A percentile compares a stretch with the other conserved stretches of the same genome.
Evolutionary conservation across 2,329 filamentous ascomycete species (phyloP).

Genomic region (Ascochyta lentis): DNA sequence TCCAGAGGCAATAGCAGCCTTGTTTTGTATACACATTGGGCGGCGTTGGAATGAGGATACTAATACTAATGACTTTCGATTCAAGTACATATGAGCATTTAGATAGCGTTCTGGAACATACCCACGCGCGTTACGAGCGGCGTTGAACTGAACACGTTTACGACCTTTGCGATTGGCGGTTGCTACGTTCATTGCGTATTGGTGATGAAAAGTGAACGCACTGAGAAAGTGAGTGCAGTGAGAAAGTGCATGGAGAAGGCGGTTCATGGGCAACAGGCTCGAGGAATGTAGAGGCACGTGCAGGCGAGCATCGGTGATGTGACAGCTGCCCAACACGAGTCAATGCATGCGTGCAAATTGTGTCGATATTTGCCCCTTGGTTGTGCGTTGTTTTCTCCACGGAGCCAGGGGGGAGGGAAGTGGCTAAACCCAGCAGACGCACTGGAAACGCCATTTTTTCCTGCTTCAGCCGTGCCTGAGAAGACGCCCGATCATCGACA

Average conservation of each 20-base stretch:
- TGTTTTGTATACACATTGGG: neutral
- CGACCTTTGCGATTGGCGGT: neutral
- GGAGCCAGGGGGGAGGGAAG: neutral
- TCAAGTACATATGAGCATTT: neutral
- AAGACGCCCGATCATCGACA: conserved; percentile 3
- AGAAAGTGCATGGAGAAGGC: neutral
- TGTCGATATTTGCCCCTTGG: conserved; percentile 7
- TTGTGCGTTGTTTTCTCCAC: conserved; percentile 4
- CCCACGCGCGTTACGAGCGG: neutral
- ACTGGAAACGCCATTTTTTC: neutral
- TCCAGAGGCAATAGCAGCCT: conserved; percentile 21
- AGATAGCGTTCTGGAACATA: conserved; percentile 7
- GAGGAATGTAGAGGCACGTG: conserved; percentile 8
- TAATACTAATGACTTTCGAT: conserved; percentile 9
- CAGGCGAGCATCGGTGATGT: neutral
- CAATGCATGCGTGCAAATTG: neutral
- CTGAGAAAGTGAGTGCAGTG: conserved; percentile 2
- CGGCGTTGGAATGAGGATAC: conserved; percentile 1
- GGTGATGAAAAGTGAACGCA: neutral
- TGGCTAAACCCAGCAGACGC: neutral
- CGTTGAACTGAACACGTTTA: conserved; percentile 1
- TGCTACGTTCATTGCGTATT: neutral
- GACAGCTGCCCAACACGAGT: conserved; percentile 1
- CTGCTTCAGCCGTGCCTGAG: neutral
- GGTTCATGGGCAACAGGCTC: neutral